Conservation (phyloP, 306 rosid species). For the Carpinus viminea region DNA sequence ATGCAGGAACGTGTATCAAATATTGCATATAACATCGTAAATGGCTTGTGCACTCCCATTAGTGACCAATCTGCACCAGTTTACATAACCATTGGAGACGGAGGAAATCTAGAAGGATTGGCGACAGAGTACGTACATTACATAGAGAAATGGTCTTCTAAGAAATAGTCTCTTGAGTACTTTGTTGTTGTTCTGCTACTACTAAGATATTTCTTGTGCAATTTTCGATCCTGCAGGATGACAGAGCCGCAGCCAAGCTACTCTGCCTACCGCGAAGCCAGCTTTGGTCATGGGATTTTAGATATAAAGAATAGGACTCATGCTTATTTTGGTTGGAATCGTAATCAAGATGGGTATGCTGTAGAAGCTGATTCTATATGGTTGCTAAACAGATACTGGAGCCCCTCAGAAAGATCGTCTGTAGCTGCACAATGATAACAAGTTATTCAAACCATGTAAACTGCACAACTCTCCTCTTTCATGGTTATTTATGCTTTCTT, state of each 20-base stretch:
- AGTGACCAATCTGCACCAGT: constrained; percentile 56
- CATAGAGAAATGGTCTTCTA: background rate
- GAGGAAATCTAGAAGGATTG: constrained; percentile 82
- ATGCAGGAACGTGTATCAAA: constrained; percentile 70
- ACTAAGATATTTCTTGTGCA: background rate
- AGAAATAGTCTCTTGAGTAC: background rate
- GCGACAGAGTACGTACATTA: constrained; percentile 46
- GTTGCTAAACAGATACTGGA: constrained; percentile 56
- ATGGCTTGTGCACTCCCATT: constrained; percentile 52
- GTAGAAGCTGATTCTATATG: constrained; percentile 68
- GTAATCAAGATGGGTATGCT: constrained; percentile 63
- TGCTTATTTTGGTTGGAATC: constrained; percentile 62
- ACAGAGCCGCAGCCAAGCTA: constrained; percentile 79
- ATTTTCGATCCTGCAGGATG: constrained; percentile 44
- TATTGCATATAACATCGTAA: constrained; percentile 52
- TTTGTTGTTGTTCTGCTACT: background rate
- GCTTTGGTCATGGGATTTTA: constrained; percentile 72
- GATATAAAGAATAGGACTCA: constrained; percentile 67
- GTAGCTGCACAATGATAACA: background rate
- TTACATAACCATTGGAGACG: constrained; percentile 81
- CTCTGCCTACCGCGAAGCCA: constrained; percentile 74
- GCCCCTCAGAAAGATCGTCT: background rate
- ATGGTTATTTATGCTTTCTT: background rate
- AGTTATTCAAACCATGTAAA: background rate
- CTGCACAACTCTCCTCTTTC: background rate